Evolutionary conservation across 1,139 yeast genomes (phyloP).

Genomic region (Hyphopichia fennica): DNA sequence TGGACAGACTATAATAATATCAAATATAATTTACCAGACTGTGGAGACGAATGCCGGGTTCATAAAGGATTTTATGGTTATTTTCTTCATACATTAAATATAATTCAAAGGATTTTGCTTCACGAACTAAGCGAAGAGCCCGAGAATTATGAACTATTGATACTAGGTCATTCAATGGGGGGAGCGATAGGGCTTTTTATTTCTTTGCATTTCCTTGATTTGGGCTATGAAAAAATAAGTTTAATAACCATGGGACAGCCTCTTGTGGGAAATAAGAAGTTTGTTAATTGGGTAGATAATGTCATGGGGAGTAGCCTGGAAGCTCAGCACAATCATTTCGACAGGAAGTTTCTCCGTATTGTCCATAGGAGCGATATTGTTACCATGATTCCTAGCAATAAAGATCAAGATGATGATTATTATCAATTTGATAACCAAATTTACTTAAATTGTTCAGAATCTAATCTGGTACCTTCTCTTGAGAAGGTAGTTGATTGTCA

Average conservation of each 20-base stretch:
- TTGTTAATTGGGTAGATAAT: conserved; percentile 39
- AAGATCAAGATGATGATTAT: conserved; percentile 27
- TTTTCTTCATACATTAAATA: conserved; percentile 29
- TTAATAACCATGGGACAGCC: conserved; percentile 56
- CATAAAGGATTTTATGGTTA: conserved; percentile 48
- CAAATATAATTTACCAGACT: conserved; percentile 24
- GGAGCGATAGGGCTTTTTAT: conserved; percentile 48
- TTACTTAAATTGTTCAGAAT: conserved; percentile 40
- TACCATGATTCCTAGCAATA: conserved; percentile 40
- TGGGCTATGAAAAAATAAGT: conserved; percentile 31
- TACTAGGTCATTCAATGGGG: conserved; percentile 55
- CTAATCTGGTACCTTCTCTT: conserved; percentile 21
- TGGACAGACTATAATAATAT: conserved; percentile 32
- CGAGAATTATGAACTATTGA: conserved; percentile 32
- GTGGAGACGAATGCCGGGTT: conserved; percentile 41
- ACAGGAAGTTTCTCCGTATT: conserved; percentile 38
- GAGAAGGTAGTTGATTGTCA: conserved; percentile 34
- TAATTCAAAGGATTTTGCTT: conserved; percentile 25
- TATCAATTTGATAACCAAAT: conserved; percentile 46
- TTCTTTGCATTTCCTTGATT: conserved; percentile 37
- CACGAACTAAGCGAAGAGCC: conserved; percentile 18
- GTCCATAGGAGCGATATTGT: conserved; percentile 49
- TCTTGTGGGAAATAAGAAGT: conserved; percentile 42
- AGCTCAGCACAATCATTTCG: conserved; percentile 19
- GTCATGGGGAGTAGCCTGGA: conserved; percentile 29